Evolutionary conservation across 1,284 basidiomycete genomes (phyloP), one percentile per base, ranked within the genome.

Genomic region (Austroboletus niveus): DNA sequence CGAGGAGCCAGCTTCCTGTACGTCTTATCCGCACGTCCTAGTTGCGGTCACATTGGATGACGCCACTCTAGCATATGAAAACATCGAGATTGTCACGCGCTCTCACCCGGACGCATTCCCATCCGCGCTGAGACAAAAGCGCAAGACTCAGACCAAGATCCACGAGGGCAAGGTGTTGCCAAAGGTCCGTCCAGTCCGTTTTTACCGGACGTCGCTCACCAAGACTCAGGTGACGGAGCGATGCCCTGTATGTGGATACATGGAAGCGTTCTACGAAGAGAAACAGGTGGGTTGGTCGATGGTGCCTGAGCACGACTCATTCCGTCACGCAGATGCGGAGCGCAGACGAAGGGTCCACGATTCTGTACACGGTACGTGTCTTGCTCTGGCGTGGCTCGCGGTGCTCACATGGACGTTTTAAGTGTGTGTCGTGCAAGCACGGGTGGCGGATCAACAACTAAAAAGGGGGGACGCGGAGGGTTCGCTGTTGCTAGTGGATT

Each of bases 71-170:
- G 96, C 94, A 7, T 98, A 97, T 69, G 94, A 98, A 65, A 90
- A 94, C 66, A 87, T 90, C 32, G 84, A 90, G 57, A 94, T 97
- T 53, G 85, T 87, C 45, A 99, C 96, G 0, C 85, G 84, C 38
- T 97, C 94, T 2, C 90, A 94, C 57, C 89, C 93, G 0, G 89
- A 94, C 55, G 96, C 96, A 8, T 98, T 99, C 71, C 96, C 96
- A 0, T 95, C 92, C 24, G 81, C 86, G 0, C 72, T 99, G 53
- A 78, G 88, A 59, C 90, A 94, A 60, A 94, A 94, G 66, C 80
- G 94, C 47, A 95, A 94, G 66, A 96, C 94, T 1, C 90, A 92
- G 71, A 94, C 92, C 24, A 89, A 91, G 63, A 74, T 81, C 31
- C 87, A 92, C 58, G 87, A 88, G 43, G 80, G 81, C 35, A 86